Evolutionary conservation across 2,329 filamentous ascomycete genomes (phyloP), one percentile per base, ranked within the genome.

Genomic region (Arthrobotrys iridis): DNA sequence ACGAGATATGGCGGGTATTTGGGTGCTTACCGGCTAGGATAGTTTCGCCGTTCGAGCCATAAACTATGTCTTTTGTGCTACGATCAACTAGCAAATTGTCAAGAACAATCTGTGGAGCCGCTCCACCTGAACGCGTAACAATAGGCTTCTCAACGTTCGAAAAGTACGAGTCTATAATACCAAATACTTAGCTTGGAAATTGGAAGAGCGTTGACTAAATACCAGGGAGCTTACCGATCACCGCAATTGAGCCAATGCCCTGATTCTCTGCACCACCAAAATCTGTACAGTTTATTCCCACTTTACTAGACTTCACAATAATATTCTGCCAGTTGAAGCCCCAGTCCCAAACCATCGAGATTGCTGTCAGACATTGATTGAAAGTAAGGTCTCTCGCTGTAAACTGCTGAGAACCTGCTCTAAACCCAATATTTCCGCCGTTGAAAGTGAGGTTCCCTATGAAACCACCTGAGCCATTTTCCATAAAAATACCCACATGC

Each of bases 61-160:
- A 63, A 28, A 78, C 77, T 37, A 78, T 62, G 22, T 59, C 15
- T 20, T 15, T 37, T 2, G 48, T 57, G 11, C 65, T 70, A 18
- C 73, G 55, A 48, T 77, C 74, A 10, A 77, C 57, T 8, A 71
- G 37, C 4, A 77, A 57, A 55, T 79, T 78, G 28, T 78, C 77
- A 18, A 79, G 52, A 11, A 78, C 48, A 33, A 79, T 76, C 33
- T 74, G 76, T 6, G 78, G 77, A 7, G 60, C 52, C 7, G 28
- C 35, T 24, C 43, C 62, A 33, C 37, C 40, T 8, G 79, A 97
- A 86, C 77, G 91, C 87, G 0, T 92, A 94, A 83, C 91, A 90
- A 78, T 85, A 87, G 80, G 97, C 88, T 78, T 85, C 88, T 84
- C 90, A 93, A 85, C 97, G 93, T 63, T 93, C 84, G 55, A 97